Evolutionary conservation across 2,329 filamentous ascomycete species (phyloP).

Genomic region (Diaporthe ampelina): DNA sequence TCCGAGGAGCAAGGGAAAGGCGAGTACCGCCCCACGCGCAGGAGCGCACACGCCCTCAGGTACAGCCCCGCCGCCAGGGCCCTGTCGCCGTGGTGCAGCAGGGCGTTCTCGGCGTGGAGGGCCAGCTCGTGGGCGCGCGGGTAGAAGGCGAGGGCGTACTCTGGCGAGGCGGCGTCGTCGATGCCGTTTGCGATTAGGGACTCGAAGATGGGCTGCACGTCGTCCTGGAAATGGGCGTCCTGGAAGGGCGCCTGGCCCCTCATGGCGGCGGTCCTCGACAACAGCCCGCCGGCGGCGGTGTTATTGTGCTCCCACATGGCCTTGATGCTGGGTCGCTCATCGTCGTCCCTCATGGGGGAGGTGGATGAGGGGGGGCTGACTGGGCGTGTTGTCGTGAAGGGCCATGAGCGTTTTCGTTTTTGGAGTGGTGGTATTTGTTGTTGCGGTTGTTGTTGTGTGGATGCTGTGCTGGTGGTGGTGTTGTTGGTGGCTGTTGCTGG

Average conservation of each 20-base stretch:
- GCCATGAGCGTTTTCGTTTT: constrained; percentile 30
- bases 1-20: neutral
- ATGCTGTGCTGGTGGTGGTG: neutral
- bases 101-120: constrained; percentile 61
- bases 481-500: neutral
- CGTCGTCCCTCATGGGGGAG: constrained; percentile 52
- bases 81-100: constrained; percentile 61
- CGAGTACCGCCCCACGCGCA: constrained; percentile 80
- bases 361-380: constrained; percentile 17
- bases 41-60: constrained; percentile 74
- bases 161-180: constrained; percentile 75
- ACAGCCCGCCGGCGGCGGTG: constrained; percentile 63
- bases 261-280: constrained; percentile 76
- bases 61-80: constrained; percentile 73
- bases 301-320: constrained; percentile 75
- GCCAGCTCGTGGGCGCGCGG: constrained; percentile 71
- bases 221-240: constrained; percentile 77
- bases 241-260: constrained; percentile 74
- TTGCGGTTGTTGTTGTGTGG: neutral
- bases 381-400: constrained; percentile 11
- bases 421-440: neutral
- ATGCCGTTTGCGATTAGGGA: constrained; percentile 71
- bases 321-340: constrained; percentile 52
- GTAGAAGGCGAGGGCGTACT: constrained; percentile 75
- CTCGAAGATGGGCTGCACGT: constrained; percentile 79